Evolutionary conservation across 2,329 filamentous ascomycete genomes (phyloP), one percentile per base, ranked within the genome.

Genomic region (Alternaria burnsii): DNA sequence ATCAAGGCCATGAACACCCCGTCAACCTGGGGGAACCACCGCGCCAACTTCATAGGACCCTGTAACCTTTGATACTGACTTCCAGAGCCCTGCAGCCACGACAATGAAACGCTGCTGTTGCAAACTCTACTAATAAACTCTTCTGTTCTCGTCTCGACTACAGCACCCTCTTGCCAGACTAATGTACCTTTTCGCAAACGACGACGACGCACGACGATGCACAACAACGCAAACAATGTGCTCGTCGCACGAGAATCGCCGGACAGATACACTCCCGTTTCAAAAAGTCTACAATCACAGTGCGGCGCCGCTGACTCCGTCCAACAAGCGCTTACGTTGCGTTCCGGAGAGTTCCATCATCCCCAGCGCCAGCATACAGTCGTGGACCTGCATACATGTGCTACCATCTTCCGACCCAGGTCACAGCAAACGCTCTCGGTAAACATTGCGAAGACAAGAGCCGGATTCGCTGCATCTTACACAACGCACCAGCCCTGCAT

Each of bases 301-400:
- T 40, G 43, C 28, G 22, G 43, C 43, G 16, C 51, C 24, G 26
- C 24, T 30, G 41, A n/a, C 48, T 42, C 50, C n/a, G 47, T 28
- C 51, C 18, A 22, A 41, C 47, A n/a, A 56, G 41, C 26, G 51
- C 55, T 50, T 50, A 47, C 18, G 30, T 46, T 52, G 43, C 43
- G 24, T 44, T 34, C 28, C 47, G 40, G 47, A 52, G 43, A 36
- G 22, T 36, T 50, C 28, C 47, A 44, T 26, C 47, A 18, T 24
- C 24, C 55, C 55, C 42, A 11, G 28, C 28, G 28, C 51, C n/a
- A 46, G 43, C 12, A 55, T 38, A 41, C 52, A 34, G 28, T 30
- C 24, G 32, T 41, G 40, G 40, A 46, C 59, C 55, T 53, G 59
- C 55, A 62, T 55, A 47, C 22, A 55, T 42, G 34, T 53, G 34